A percentile compares a stretch with the other conserved stretches of the same genome.
phyloP scores from a whole-genome alignment of 139 green algal species.

The Chlorella sp. region DNA sequence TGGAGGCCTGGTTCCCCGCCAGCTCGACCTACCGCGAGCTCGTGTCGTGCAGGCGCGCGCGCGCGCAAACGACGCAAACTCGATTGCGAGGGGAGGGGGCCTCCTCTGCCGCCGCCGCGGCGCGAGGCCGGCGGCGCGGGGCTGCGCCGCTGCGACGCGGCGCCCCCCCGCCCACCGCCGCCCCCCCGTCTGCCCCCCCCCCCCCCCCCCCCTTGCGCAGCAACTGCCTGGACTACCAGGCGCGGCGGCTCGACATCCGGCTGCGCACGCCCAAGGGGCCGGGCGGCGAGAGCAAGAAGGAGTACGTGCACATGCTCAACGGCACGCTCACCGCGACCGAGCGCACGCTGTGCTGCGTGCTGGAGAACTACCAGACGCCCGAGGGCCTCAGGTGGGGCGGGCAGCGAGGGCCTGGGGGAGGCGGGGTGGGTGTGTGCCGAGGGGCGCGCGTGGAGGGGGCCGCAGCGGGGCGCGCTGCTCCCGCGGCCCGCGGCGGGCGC shows the following conservation, averaged over 20 bases:
- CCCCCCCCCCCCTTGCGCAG: neutral
- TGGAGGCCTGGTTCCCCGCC: constrained; percentile 99
- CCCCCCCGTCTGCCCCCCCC: too few species aligned
- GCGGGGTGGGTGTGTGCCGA: neutral
- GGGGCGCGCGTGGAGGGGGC: neutral
- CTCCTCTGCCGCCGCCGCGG: neutral
- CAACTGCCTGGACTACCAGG: constrained; percentile 43
- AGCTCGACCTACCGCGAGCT: constrained; percentile 91
- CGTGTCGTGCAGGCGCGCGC: constrained; percentile 96
- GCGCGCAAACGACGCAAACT: too few species aligned
- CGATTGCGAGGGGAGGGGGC: constrained; percentile 82
- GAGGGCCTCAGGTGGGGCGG: constrained; percentile 65
- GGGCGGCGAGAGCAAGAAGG: constrained; percentile 72
- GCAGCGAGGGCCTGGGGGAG: neutral
- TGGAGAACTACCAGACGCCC: constrained; percentile 96
- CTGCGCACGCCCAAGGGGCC: constrained; percentile 63
- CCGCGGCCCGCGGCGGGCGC: too few species aligned
- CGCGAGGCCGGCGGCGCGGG: neutral
- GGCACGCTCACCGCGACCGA: constrained; percentile 88
- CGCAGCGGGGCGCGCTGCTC: too few species aligned
- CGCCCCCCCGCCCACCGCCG: too few species aligned
- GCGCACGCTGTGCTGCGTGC: constrained; percentile 96
- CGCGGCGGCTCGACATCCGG: constrained; percentile 84
- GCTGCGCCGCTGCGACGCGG: too few species aligned
- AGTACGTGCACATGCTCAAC: constrained; percentile 99